Base-by-base conservation (phyloP, 1,139 yeast genomes). In the Geotrichum macrosporum region DNA sequence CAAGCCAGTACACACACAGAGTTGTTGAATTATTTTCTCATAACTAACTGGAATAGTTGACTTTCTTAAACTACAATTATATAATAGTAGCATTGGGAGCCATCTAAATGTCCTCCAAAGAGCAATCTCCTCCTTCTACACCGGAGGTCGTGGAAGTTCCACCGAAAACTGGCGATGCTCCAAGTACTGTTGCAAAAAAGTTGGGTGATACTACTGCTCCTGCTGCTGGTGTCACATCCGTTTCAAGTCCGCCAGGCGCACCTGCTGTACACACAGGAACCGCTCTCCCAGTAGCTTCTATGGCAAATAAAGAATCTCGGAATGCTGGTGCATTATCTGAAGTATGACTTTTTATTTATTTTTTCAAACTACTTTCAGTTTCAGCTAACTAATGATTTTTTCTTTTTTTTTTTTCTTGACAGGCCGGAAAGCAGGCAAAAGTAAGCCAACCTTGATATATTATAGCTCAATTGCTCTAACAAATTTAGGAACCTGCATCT, bases 211-310 rank as follows among this genome's bases (percentile, higher is more conserved):
- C 41, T 8, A 24, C 44, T 19, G 46, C 52, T 15, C 51, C 50
- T 15, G 40, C 53, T 44, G 58, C 63, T 12, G 60, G 61, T 10
- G 59, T 61, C 13, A 57, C 63, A 2, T 50, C 57, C 15, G 47
- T 57, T 19, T 52, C 53, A 19, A 49, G 52, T 33, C 56, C 57
- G 30, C 58, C 65, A 3, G 65, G 65, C 16, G 55, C 50, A 13
- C 24, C 38, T 5, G 64, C 60, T 47, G 47, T 44, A 24, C 46
- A 57, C 2, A 57, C 64, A 1, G 64, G 62, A 24, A 55, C 62
- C 1, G 56, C 63, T 6, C 52, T 56, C 16, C 65, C 65, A 5
- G 53, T 59, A 2, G 64, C 64, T n/a, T 52, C 53, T 10, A 51
- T 54, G 5, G 62, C 64, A 15, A 55, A 57, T 31, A 33, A 41